A percentile compares a stretch with the other conserved stretches of the same genome.
Conservation (phyloP, 768 basidiomycete species). For the Suillus hirtellus region DNA sequence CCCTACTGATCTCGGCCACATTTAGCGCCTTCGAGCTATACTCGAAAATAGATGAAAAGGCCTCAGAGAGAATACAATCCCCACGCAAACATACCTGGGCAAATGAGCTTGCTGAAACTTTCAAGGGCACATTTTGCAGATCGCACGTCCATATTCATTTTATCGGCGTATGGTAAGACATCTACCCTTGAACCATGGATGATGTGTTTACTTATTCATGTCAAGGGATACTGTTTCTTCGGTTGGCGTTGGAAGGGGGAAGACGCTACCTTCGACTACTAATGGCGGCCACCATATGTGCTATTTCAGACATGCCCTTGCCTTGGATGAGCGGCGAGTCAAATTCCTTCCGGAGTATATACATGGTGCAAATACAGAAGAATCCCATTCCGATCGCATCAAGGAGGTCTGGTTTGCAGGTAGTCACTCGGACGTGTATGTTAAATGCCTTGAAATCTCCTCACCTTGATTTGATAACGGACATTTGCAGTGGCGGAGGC, state of each 20-base stretch:
- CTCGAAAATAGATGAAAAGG: slow-evolving; percentile 13
- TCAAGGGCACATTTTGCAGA: slow-evolving; percentile 31
- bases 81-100: background rate
- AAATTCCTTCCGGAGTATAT: slow-evolving; percentile 49
- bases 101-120: slow-evolving; percentile 19
- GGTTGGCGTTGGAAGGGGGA: slow-evolving; percentile 36
- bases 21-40: slow-evolving; percentile 34
- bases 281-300: slow-evolving; percentile 33
- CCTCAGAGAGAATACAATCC: background rate
- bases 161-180: slow-evolving; percentile 43
- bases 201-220: background rate
- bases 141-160: slow-evolving; percentile 39
- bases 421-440: slow-evolving; percentile 40
- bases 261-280: slow-evolving; percentile 33
- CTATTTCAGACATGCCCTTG: slow-evolving; percentile 48
- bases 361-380: slow-evolving; percentile 18
- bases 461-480: slow-evolving; percentile 5
- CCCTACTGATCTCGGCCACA: background rate
- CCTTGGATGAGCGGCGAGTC: slow-evolving; percentile 47
- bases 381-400: slow-evolving; percentile 12
- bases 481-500: slow-evolving; percentile 26
- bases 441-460: background rate
- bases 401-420: slow-evolving; percentile 50
- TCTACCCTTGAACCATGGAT: background rate
- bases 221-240: slow-evolving; percentile 51